Evolutionary conservation across 345 rosid species (phyloP).

Genomic region (Acer negundo): DNA sequence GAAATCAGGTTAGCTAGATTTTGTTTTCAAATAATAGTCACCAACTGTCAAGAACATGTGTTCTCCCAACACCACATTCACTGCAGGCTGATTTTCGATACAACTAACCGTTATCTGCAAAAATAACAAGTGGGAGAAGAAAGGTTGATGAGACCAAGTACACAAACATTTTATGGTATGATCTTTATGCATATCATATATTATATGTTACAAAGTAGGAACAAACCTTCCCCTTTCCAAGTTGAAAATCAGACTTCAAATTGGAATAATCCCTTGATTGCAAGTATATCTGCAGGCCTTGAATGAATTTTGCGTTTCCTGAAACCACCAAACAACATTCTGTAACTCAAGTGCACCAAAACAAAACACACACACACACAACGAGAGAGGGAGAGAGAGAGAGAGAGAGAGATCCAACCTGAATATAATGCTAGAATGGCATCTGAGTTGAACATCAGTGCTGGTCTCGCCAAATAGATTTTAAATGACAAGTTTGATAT

Average conservation of each 20-base stretch:
- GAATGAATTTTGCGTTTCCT: conserved; percentile 64
- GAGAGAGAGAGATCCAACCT: conserved; percentile 44
- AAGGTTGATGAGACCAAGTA: not conserved
- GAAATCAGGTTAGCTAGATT: conserved; percentile 9
- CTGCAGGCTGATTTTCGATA: conserved; percentile 59
- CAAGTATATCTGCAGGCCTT: conserved; percentile 60
- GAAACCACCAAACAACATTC: conserved; percentile 28
- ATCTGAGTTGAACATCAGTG: conserved; percentile 53
- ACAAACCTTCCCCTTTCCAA: conserved; percentile 72
- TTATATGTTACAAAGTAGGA: too few relatives aligned
- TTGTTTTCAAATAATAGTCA: conserved; percentile 39
- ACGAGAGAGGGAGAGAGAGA: not conserved
- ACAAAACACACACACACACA: not conserved
- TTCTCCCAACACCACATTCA: conserved; percentile 50
- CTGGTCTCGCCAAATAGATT: conserved; percentile 66
- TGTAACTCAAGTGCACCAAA: not conserved
- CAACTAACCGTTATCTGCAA: conserved; percentile 56
- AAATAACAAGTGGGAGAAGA: not conserved
- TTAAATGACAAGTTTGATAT: conserved; percentile 56
- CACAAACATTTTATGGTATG: not conserved
- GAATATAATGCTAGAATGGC: conserved; percentile 56
- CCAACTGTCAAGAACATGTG: conserved; percentile 64
- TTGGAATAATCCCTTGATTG: conserved; percentile 67
- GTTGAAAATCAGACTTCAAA: conserved; percentile 79
- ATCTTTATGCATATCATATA: not conserved